Evolutionary conservation across 208 protist species (phyloP).

Genomic region (Trypanosoma boissoni): DNA sequence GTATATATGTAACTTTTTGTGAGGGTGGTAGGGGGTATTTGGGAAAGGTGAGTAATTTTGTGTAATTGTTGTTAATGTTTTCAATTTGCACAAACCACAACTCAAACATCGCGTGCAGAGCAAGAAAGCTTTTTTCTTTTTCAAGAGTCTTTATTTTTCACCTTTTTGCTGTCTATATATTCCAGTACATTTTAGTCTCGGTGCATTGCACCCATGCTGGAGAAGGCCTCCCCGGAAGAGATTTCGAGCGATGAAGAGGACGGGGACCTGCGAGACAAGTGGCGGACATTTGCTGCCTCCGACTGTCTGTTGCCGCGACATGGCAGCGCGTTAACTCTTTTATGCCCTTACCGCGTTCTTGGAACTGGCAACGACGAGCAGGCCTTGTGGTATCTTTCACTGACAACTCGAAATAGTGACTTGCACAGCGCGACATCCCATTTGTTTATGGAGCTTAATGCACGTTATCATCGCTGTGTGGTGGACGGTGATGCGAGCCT

Average conservation of each 20-base stretch:
- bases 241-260: background rate
- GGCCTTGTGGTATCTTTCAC: slow-evolving; percentile 62
- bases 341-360: slow-evolving; percentile 15
- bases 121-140: too few relatives aligned
- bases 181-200: too few relatives aligned
- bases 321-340: slow-evolving; percentile 18
- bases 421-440: slow-evolving; percentile 46
- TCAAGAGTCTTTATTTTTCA: too few relatives aligned
- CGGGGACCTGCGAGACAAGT: slow-evolving; percentile 16
- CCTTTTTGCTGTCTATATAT: too few relatives aligned
- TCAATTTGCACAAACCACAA: too few relatives aligned
- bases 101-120: too few relatives aligned
- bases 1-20: too few relatives aligned
- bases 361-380: slow-evolving; percentile 20
- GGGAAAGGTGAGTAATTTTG: too few relatives aligned
- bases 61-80: too few relatives aligned
- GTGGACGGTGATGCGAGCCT: slow-evolving; percentile 19
- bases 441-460: slow-evolving; percentile 57
- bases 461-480: slow-evolving; percentile 35
- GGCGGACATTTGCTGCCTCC: slow-evolving; percentile 22
- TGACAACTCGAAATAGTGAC: slow-evolving; percentile 52
- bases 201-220: too few relatives aligned
- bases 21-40: too few relatives aligned
- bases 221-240: too few relatives aligned
- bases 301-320: background rate